These are phyloP conservation scores for Misopates orontium DNA, from an alignment of 257 asterid genomes.

Conservation along the genomic window DNA sequence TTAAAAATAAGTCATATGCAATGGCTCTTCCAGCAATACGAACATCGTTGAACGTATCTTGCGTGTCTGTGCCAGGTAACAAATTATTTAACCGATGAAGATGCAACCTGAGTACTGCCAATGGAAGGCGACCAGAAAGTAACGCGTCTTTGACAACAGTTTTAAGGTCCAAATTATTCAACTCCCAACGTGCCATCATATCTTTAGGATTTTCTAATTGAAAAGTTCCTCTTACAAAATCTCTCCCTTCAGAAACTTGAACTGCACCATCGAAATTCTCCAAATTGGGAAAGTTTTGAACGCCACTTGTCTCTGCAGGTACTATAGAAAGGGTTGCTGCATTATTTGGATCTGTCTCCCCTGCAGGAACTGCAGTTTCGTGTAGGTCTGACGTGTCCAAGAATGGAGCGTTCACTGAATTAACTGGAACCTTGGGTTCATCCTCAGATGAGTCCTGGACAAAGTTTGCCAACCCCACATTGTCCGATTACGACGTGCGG, in stretches of 20 bases:
- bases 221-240: slow-evolving; percentile 39
- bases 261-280: slow-evolving; percentile 43
- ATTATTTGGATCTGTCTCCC: slow-evolving; percentile 43
- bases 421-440: slow-evolving; percentile 46
- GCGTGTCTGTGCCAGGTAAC: slow-evolving; percentile 57
- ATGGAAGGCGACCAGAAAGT: slow-evolving; percentile 92
- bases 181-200: slow-evolving; percentile 95
- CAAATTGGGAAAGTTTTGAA: slow-evolving; percentile 32
- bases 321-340: slow-evolving; percentile 61
- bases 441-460: slow-evolving; percentile 49
- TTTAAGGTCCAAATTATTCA: slow-evolving; percentile 72
- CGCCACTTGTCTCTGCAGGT: slow-evolving; percentile 49
- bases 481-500: slow-evolving; percentile 50
- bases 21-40: slow-evolving; percentile 84
- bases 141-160: slow-evolving; percentile 90
- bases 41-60: slow-evolving; percentile 81
- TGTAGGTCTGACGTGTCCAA: slow-evolving; percentile 44
- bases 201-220: slow-evolving; percentile 77
- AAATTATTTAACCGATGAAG: slow-evolving; percentile 62
- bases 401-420: slow-evolving; percentile 45
- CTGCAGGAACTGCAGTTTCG: slow-evolving; percentile 40
- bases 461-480: slow-evolving; percentile 38
- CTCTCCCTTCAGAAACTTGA: slow-evolving; percentile 56
- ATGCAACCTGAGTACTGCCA: slow-evolving; percentile 94
- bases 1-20: slow-evolving; percentile 79